Evolutionary conservation across 2,329 filamentous ascomycete genomes (phyloP), one percentile per base, ranked within the genome.

Genomic region (Zymoseptoria tritici): DNA sequence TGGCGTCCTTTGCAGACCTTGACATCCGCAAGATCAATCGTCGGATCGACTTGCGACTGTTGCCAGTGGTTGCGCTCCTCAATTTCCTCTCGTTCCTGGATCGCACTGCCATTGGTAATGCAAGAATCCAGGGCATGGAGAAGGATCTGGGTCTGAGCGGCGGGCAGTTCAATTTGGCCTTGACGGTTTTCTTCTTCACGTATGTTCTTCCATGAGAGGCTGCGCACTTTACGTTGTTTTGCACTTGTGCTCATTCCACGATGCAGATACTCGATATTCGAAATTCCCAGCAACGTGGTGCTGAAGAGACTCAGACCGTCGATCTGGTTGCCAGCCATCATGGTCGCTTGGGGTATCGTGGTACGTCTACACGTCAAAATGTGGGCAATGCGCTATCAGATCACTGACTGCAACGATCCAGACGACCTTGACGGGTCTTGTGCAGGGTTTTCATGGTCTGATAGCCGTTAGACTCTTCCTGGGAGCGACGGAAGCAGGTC

Each of bases 211-310:
- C 5, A 66, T 75, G 8, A 72, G 73, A 46, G 60, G 60, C 16
- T 56, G 50, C 21, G 7, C 26, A 9, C 8, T 9, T 60, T 65
- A 81, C 84, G 64, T 92, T 96, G 88, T 83, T 96, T 68, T 88
- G 22, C 7, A 31, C 20, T 29, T 7, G 22, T 29, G 29, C 52
- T 29, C 7, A 26, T 20, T 8, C 52, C 4, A n/a, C 9, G 9
- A 26, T 53, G 52, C 22, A 26, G 52, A n/a, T 53, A 19, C 52
- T 53, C 52, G 13, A 60, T 53, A 21, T 24, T 53, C 22, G 52
- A 29, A 26, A 29, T 29, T 13, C n/a, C 22, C 11, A 52, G 50
- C 50, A 52, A 24, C 6, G 22, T 29, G n/a, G 11, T 29, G 29
- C 22, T 53, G 52, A 29, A 53, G 22, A 7, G 29, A 29, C 9